These are phyloP conservation scores for Cadophora malorum DNA, from an alignment of 2,329 filamentous ascomycete species.

Conservation along the genomic window DNA sequence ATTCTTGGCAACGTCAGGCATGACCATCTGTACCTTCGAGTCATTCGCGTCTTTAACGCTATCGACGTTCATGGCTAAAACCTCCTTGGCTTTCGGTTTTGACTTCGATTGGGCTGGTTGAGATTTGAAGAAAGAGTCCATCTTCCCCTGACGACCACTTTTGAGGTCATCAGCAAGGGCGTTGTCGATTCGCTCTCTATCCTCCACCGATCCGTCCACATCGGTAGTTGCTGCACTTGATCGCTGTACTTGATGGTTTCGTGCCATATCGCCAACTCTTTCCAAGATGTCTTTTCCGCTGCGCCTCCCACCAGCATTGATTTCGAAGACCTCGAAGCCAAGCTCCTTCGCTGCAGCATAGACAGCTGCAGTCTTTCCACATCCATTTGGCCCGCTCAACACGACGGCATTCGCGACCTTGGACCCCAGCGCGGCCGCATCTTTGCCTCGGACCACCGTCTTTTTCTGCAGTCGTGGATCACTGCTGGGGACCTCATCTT, in stretches of 20 bases:
- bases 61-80: conserved; percentile 12
- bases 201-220: conserved; percentile 43
- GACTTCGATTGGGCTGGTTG: conserved; percentile 47
- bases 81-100: conserved; percentile 27
- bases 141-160: conserved; percentile 76
- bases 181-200: conserved; percentile 47
- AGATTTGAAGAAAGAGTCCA: conserved; percentile 80
- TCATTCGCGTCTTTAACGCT: conserved; percentile 11
- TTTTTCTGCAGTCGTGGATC: conserved; percentile 52
- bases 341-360: conserved; percentile 92
- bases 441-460: conserved; percentile 55
- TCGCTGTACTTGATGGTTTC: conserved; percentile 85
- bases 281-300: conserved; percentile 91
- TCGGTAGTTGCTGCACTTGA: conserved; percentile 46
- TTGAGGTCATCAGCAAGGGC: conserved; percentile 63
- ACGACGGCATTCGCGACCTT: conserved; percentile 79
- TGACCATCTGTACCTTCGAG: background rate
- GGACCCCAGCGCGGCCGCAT: conserved; percentile 11
- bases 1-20: conserved; percentile 1
- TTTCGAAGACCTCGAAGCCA: conserved; percentile 93
- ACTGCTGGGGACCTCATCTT: conserved; percentile 52
- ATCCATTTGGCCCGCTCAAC: conserved; percentile 86
- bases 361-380: conserved; percentile 91
- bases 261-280: conserved; percentile 94
- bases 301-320: conserved; percentile 82